A percentile compares a stretch with the other conserved stretches of the same genome.
Conservation (phyloP, 208 protist genomes). For the Crithidia thermophila region DNA sequence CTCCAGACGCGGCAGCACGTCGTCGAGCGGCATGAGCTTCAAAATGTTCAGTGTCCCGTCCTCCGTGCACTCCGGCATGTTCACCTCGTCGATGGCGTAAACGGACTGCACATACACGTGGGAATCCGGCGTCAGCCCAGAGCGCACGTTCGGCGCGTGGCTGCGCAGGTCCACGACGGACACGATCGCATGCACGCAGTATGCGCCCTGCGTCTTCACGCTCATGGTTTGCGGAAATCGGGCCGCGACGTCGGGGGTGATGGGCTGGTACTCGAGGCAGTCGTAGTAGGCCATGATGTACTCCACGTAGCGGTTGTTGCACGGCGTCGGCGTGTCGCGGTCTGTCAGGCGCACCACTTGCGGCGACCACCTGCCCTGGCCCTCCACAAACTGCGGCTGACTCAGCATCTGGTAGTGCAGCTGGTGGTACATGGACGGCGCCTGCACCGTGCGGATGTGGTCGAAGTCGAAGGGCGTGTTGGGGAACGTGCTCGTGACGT, state of each 20-base stretch:
- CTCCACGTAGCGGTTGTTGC: background rate
- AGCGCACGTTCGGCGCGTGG: too few relatives aligned
- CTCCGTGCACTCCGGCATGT: constrained; percentile 3
- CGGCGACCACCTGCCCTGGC: constrained; percentile 1
- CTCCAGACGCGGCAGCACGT: too few relatives aligned
- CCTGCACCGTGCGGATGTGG: background rate
- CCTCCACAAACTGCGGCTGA: background rate
- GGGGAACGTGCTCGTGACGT: background rate
- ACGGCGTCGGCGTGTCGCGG: background rate
- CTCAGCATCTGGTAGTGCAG: constrained; percentile 14
- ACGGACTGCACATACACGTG: background rate
- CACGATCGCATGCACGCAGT: constrained; percentile 16
- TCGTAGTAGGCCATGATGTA: constrained; percentile 35
- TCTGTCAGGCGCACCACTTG: constrained; percentile 4
- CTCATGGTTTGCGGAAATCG: background rate
- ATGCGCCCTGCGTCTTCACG: background rate
- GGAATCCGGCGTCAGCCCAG: background rate
- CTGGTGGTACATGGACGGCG: background rate
- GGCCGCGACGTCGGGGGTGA: too few relatives aligned
- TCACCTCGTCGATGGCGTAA: constrained; percentile 8
- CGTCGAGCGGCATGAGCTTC: background rate
- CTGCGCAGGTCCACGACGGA: background rate
- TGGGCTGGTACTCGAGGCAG: background rate
- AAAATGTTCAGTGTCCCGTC: background rate
- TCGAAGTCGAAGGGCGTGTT: background rate